These are phyloP conservation scores for Avena atlantica DNA, from an alignment of 176 grass and related monocot species.

Conservation along the genomic window DNA sequence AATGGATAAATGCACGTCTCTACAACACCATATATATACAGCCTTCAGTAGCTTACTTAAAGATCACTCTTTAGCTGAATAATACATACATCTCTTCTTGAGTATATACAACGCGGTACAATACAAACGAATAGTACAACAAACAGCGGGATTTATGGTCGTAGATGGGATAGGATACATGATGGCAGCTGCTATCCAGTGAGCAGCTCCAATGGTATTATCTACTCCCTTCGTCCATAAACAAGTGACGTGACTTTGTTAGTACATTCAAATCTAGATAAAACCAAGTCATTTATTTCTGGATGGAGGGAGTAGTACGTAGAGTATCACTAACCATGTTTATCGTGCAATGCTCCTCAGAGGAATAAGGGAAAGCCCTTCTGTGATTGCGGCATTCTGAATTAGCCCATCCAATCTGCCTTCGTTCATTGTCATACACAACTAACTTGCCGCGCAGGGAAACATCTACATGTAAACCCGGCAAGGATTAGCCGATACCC, in stretches of 20 bases:
- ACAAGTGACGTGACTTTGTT: no score
- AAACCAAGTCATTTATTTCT: no score
- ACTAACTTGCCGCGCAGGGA: constrained; percentile 93
- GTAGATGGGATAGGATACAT: not conserved
- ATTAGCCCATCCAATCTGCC: constrained; percentile 79
- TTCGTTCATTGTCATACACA: constrained; percentile 80
- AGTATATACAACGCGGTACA: constrained; percentile 31
- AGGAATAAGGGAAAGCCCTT: constrained; percentile 85
- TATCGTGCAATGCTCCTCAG: constrained; percentile 42
- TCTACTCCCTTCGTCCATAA: no score
- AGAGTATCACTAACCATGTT: constrained; percentile 1
- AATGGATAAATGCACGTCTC: not conserved
- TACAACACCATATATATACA: not conserved
- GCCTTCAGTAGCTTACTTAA: not conserved
- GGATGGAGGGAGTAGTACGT: no score
- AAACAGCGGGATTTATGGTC: not conserved
- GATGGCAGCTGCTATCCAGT: constrained; percentile 1
- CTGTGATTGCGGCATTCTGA: constrained; percentile 74
- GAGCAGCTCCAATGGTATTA: constrained; percentile 12
- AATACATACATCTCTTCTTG: constrained; percentile 34
- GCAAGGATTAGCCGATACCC: no score
- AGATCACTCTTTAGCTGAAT: not conserved
- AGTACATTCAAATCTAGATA: no score
- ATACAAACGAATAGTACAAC: constrained; percentile 35
- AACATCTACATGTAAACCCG: constrained; percentile 59